These are phyloP conservation scores for Elsinoe batatas DNA, from an alignment of 2,329 filamentous ascomycete species.

Conservation along the genomic window DNA sequence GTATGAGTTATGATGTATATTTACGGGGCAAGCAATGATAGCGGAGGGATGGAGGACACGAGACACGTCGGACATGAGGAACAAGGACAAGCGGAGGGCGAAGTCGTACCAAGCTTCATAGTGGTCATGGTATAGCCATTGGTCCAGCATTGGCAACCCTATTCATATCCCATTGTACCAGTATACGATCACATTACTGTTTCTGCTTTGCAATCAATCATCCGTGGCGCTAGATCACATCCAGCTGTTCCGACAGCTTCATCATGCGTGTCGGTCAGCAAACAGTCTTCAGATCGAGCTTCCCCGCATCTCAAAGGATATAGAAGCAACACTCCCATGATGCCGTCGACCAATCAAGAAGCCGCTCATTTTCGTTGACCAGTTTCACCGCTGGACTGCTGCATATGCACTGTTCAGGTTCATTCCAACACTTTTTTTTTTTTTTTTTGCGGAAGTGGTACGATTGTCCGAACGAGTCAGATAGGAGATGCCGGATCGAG, in stretches of 20 bases:
- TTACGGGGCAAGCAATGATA: not conserved
- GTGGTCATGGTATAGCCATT: conserved; percentile 1
- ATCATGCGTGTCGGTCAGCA: not conserved
- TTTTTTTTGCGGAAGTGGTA: not conserved
- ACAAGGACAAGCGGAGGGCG: not conserved
- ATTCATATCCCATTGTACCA: not conserved
- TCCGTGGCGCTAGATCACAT: not conserved
- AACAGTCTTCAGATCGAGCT: not conserved
- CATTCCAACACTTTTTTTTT: not conserved
- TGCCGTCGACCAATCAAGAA: conserved; percentile 3
- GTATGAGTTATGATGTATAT: not conserved
- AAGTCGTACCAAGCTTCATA: conserved; percentile 4
- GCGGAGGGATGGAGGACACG: too few species aligned
- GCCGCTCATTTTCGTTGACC: conserved; percentile 6
- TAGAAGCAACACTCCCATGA: not conserved
- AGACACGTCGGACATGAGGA: not conserved
- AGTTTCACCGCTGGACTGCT: conserved; percentile 8
- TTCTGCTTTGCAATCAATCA: not conserved
- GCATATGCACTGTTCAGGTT: conserved; percentile 1
- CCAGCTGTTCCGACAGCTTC: not conserved
- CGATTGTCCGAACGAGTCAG: conserved; percentile 4
- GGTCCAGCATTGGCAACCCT: not conserved
- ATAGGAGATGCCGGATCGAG: not conserved
- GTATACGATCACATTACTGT: not conserved
- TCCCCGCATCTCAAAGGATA: not conserved